Evolutionary conservation across 1,284 basidiomycete genomes (phyloP).

Genomic region (Rhodotorula sp.): DNA sequence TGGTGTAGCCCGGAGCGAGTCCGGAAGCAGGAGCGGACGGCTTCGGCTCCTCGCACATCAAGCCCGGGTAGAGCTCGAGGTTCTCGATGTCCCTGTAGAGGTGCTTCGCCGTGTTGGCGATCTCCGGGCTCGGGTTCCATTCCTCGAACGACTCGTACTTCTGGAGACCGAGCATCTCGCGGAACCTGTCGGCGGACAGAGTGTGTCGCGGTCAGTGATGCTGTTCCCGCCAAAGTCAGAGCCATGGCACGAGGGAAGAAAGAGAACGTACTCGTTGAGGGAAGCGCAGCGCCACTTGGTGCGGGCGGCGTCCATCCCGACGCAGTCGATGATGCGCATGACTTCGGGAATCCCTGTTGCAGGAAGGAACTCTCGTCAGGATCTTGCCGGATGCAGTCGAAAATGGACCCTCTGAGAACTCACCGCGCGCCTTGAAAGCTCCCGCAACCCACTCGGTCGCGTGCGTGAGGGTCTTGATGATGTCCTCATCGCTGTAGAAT

Average conservation of each 20-base stretch:
- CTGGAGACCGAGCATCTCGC: conserved; percentile 43
- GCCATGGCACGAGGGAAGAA: not conserved
- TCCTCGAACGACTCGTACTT: conserved; percentile 53
- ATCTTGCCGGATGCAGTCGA: no score
- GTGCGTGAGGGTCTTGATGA: conserved; percentile 67
- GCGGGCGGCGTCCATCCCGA: conserved; percentile 46
- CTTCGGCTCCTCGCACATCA: conserved; percentile 66
- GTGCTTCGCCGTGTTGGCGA: conserved; percentile 70
- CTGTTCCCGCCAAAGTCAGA: not conserved
- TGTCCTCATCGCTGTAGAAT: conserved; percentile 60
- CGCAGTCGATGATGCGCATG: conserved; percentile 64
- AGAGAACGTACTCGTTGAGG: conserved; percentile 62
- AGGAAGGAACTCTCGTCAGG: no score
- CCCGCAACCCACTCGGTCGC: conserved; percentile 71
- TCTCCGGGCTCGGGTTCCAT: conserved; percentile 74
- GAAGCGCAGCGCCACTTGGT: conserved; percentile 72
- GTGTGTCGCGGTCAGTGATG: no score
- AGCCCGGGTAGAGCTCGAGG: conserved; percentile 67
- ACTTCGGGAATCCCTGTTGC: conserved; percentile 64
- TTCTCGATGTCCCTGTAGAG: conserved; percentile 74
- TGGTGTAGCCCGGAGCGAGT: conserved; percentile 55
- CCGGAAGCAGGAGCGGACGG: conserved; percentile 70
- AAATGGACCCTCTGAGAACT: conserved; percentile 40
- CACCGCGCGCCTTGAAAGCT: conserved; percentile 74
- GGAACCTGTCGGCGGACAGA: conserved; percentile 30